Base-by-base conservation (phyloP, 371 early-diverging fungal species). In the Mortierella polycephala region DNA sequence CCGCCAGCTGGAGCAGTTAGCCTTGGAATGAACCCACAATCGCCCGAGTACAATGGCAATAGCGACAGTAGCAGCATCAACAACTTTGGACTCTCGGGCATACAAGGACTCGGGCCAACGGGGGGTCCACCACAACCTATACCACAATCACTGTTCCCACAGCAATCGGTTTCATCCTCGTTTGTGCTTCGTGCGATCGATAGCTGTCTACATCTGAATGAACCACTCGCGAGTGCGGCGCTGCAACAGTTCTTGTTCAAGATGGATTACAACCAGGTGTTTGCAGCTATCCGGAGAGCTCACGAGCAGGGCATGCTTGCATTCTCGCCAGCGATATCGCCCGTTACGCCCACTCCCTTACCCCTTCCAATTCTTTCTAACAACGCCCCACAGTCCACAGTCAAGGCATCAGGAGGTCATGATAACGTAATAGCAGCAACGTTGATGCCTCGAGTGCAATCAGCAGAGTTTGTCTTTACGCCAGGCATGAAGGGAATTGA, bases 171-270 rank as follows among this genome's bases (percentile, higher is more conserved):
- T 2, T 55, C 74, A 1, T 74, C 74, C 3, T 14, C 59, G 21
- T 74, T 67, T 54, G 77, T 72, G 0, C 40, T 60, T 12, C 50
- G 65, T 5, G 77, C 77, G 7, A 71, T 77, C 23, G 77, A 77
- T 7, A 71, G 68, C 44, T 79, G 70, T 49, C 55, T 69, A 39
- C 69, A 62, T 23, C 12, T 79, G 51, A 60, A 73, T 42, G 80
- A 79, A 12, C 70, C 67, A 7, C 60, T 79, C 20, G 73, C 80
- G 0, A 55, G 63, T 3, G 74, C 60, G 12, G 65, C 57, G 8
- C 39, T 79, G 47, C 74, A 79, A 8, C 80, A 79, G 40, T 79
- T 79, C 53, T 44, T 79, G 6, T 74, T 74, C 7, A 57, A 60
- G 60, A 63, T 73, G 37, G 69, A 79, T 13, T 73, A 79, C 39